phyloP scores from a whole-genome alignment of 768 basidiomycete genomes.

The Termitomyces sp. region DNA sequence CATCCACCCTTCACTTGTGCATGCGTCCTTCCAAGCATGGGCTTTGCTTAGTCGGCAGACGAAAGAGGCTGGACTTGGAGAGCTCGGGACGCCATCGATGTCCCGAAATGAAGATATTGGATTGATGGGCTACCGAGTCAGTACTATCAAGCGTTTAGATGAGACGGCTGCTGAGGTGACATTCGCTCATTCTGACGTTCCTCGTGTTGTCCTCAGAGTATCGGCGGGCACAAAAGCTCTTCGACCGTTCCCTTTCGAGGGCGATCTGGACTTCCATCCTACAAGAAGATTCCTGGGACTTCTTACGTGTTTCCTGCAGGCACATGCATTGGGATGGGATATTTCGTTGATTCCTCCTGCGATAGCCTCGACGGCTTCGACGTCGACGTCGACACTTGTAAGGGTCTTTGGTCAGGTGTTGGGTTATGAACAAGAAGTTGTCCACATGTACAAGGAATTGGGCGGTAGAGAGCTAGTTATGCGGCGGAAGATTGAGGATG shows the following conservation, averaged over 20 bases:
- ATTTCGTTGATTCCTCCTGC: conserved; percentile 57
- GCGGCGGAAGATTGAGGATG: conserved; percentile 51
- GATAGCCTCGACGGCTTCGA: conserved; percentile 53
- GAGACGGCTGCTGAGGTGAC: conserved; percentile 33
- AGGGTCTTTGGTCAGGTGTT: conserved; percentile 48
- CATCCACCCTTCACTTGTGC: conserved; percentile 52
- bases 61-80: conserved; percentile 47
- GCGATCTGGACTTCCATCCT: conserved; percentile 34
- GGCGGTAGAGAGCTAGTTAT: conserved; percentile 62
- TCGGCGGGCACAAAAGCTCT: conserved; percentile 44
- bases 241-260: conserved; percentile 38
- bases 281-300: conserved; percentile 50
- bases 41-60: conserved; percentile 51
- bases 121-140: conserved; percentile 46
- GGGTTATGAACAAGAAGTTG: conserved; percentile 53
- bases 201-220: conserved; percentile 29
- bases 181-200: conserved; percentile 29
- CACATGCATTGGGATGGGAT: conserved; percentile 61
- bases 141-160: conserved; percentile 33
- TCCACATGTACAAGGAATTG: conserved; percentile 66
- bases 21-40: conserved; percentile 59
- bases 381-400: conserved; percentile 53
- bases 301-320: conserved; percentile 54
- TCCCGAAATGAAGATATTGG: conserved; percentile 37
- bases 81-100: conserved; percentile 43